phyloP scores from a whole-genome alignment of 78 protist species.

The Creolimax fragrantissima region DNA sequence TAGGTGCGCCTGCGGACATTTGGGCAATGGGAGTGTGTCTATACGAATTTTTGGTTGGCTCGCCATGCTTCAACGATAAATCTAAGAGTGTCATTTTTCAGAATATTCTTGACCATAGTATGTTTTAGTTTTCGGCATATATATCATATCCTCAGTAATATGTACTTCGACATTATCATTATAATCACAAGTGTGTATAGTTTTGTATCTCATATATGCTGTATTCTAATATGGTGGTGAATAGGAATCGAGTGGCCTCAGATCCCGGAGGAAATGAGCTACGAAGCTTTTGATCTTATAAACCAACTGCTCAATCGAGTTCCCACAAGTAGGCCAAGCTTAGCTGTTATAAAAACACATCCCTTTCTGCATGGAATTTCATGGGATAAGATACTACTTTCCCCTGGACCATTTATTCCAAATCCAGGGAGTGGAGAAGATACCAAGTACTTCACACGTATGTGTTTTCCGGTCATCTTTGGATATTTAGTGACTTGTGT shows the following conservation, averaged over 20 bases:
- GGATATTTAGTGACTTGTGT: too few relatives aligned
- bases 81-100: conserved; percentile 37
- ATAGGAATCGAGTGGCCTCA: neutral
- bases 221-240: too few relatives aligned
- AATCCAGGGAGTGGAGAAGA: neutral
- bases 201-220: neutral
- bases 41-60: conserved; percentile 62
- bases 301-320: neutral
- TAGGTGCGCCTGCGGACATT: conserved; percentile 79
- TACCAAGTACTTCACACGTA: conserved; percentile 2
- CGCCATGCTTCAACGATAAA: conserved; percentile 84
- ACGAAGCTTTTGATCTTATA: neutral
- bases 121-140: too few relatives aligned
- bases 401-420: neutral
- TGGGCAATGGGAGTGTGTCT: conserved; percentile 86
- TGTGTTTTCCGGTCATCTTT: too few relatives aligned
- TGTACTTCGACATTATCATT: neutral
- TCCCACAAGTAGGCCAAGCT: neutral
- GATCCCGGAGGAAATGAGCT: neutral
- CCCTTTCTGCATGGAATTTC: neutral
- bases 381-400: neutral
- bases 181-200: neutral
- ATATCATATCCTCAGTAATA: too few relatives aligned
- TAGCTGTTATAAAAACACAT: neutral
- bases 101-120: neutral